Evolutionary conservation across 768 basidiomycete species (phyloP).

Genomic region (Rhodosporidiobolus odoratus): DNA sequence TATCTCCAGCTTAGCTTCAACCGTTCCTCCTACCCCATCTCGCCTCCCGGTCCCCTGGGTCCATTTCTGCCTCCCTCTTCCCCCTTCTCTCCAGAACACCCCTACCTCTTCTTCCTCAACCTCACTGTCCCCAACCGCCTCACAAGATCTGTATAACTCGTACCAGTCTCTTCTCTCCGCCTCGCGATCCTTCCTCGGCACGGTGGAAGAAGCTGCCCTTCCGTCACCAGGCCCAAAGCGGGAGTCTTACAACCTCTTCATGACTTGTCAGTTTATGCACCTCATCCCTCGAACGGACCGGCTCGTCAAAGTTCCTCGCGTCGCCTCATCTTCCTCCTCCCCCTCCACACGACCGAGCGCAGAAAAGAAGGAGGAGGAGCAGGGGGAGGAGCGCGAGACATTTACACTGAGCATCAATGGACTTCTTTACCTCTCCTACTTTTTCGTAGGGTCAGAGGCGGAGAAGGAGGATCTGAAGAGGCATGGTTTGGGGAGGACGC

Average conservation of each 20-base stretch:
- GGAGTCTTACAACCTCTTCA: slow-evolving; percentile 26
- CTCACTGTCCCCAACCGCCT: neutral
- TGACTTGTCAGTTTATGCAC: slow-evolving; percentile 9
- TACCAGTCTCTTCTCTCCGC: neutral
- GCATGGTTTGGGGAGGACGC: neutral
- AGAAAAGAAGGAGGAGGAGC: neutral
- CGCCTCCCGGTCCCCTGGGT: slow-evolving; percentile 19
- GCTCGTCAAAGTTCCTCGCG: neutral
- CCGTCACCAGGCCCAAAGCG: slow-evolving; percentile 7
- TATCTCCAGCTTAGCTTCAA: neutral
- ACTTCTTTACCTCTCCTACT: slow-evolving; percentile 12
- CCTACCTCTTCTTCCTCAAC: neutral
- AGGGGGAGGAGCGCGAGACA: slow-evolving; percentile 2
- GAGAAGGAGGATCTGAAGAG: neutral
- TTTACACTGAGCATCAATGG: slow-evolving; percentile 23
- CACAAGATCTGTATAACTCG: neutral
- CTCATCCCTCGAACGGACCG: slow-evolving; percentile 17
- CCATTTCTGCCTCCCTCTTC: slow-evolving; percentile 10
- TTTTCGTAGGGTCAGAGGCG: slow-evolving; percentile 4
- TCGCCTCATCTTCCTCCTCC: neutral
- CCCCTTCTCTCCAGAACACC: neutral
- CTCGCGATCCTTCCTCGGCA: neutral
- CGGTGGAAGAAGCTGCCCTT: neutral
- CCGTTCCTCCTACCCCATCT: neutral
- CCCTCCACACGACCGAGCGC: no score